Conservation (phyloP, 1,284 basidiomycete genomes). For the Cutaneotrichosporon dermatis region DNA sequence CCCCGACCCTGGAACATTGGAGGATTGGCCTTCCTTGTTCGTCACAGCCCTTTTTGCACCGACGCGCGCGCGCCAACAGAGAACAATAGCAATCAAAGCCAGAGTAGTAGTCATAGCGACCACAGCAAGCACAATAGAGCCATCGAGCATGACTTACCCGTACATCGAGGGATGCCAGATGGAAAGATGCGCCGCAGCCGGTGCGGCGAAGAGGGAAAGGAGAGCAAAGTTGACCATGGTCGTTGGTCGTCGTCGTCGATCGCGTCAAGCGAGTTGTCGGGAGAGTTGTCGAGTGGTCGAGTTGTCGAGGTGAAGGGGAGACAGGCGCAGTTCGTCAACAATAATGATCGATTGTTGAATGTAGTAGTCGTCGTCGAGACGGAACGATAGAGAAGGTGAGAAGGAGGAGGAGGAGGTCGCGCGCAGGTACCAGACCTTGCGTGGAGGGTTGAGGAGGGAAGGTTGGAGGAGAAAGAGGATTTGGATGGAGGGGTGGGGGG, state of each 20-base stretch:
- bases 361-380: not conserved
- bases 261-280: not conserved
- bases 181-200: constrained; percentile 33
- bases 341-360: not conserved
- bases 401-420: not conserved
- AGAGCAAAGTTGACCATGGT: not conserved
- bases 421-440: constrained; percentile 1
- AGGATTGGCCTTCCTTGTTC: no score
- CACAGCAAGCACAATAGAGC: not conserved
- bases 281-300: not conserved
- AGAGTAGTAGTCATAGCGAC: not conserved
- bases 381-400: not conserved
- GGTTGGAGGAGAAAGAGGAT: no score
- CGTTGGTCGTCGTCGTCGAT: not conserved
- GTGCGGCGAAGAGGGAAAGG: constrained; percentile 1
- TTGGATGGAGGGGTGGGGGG: no score
- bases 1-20: no score
- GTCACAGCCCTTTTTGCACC: not conserved
- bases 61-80: not conserved
- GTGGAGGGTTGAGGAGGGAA: not conserved
- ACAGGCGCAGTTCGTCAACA: not conserved
- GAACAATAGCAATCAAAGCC: no score
- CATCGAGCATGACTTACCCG: constrained; percentile 29
- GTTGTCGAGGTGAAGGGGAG: not conserved
- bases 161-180: constrained; percentile 44